Evolutionary conservation across 176 grass and related monocot species (phyloP).

Genomic region (Juncus effusus): DNA sequence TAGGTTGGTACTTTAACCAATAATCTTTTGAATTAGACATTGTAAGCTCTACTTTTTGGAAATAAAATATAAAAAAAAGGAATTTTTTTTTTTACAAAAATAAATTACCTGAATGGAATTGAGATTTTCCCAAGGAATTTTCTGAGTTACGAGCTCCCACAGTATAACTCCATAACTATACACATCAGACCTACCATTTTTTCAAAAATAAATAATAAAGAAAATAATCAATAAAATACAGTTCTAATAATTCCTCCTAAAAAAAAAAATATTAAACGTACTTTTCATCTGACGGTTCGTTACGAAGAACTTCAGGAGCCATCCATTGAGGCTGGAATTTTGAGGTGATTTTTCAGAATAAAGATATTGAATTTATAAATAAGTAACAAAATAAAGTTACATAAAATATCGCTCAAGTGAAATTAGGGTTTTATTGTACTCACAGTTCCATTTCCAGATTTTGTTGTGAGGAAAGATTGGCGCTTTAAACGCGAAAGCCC

Average conservation of each 20-base stretch:
- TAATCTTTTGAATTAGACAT: too few species aligned
- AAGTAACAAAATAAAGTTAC: conserved; percentile 24
- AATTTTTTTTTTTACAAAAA: neutral
- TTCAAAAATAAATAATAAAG: neutral
- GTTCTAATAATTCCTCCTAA: neutral
- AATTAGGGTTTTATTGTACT: conserved; percentile 31
- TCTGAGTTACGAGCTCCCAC: conserved; percentile 97
- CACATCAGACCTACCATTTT: conserved; percentile 80
- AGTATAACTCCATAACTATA: conserved; percentile 96
- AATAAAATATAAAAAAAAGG: neutral
- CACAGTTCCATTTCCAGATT: conserved; percentile 96
- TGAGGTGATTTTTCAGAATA: conserved; percentile 1
- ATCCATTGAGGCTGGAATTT: conserved; percentile 88
- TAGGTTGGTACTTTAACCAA: too few species aligned
- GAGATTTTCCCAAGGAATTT: conserved; percentile 98
- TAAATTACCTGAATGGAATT: conserved; percentile 85
- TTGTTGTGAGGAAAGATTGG: conserved; percentile 87
- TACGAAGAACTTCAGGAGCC: conserved; percentile 95
- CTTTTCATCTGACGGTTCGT: conserved; percentile 96
- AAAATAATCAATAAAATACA: neutral
- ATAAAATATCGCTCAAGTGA: conserved; percentile 1
- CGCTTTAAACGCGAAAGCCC: conserved; percentile 95
- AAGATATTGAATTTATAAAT: conserved; percentile 25
- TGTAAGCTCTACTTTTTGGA: too few species aligned
- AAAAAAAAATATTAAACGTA: conserved; percentile 20